These are phyloP conservation scores for Primulina eburnea DNA, from an alignment of 257 asterid species.

Conservation along the genomic window DNA sequence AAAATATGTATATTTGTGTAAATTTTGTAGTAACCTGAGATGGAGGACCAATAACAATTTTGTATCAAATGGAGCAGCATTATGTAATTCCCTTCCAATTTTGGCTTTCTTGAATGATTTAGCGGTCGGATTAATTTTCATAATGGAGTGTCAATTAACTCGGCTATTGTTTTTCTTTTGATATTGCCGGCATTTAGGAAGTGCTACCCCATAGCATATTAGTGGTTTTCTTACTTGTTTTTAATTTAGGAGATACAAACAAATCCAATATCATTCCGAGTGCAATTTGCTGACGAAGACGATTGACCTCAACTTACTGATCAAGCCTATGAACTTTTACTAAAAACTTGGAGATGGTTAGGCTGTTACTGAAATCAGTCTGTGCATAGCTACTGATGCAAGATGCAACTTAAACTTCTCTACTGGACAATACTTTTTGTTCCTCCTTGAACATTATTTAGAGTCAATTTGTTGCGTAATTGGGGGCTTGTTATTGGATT, in stretches of 20 bases:
- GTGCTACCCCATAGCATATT: background rate
- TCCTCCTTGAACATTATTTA: background rate
- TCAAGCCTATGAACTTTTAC: background rate
- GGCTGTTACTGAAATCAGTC: background rate
- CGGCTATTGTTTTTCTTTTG: background rate
- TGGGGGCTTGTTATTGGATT: background rate
- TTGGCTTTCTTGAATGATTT: too few species aligned
- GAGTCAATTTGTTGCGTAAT: background rate
- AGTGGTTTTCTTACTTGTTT: background rate
- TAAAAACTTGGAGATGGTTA: background rate
- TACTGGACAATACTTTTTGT: background rate
- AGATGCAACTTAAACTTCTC: background rate
- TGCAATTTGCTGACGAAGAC: background rate
- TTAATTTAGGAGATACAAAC: background rate
- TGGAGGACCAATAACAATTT: background rate
- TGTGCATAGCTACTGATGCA: background rate
- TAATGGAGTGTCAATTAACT: too few species aligned
- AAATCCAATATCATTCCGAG: background rate
- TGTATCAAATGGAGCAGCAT: background rate
- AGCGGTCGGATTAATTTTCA: too few species aligned
- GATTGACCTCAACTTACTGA: background rate
- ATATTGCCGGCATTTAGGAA: background rate
- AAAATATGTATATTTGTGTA: background rate
- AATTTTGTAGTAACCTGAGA: background rate
- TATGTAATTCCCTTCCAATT: background rate